A percentile compares a stretch with the other conserved stretches of the same genome.
Conservation (phyloP, 371 early-diverging fungal species). For the Mortierella sp. region DNA sequence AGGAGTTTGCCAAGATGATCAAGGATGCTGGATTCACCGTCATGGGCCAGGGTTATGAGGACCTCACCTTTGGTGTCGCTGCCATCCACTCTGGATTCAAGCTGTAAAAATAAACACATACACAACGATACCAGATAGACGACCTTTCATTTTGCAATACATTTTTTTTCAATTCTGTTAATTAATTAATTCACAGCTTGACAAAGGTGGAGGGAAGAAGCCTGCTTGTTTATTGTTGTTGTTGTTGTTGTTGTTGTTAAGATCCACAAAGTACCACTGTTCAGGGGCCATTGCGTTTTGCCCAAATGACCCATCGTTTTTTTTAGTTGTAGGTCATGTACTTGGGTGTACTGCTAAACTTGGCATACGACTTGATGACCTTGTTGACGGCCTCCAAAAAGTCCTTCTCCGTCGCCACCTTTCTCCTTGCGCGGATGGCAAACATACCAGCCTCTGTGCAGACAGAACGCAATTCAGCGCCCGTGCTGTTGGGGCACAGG, state of each 20-base stretch:
- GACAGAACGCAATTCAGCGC: conserved; percentile 97
- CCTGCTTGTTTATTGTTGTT: conserved; percentile 7
- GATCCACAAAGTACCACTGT: neutral
- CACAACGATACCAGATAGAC: conserved; percentile 9
- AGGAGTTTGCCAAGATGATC: conserved; percentile 92
- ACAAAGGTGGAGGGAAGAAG: neutral
- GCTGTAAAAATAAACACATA: conserved; percentile 60
- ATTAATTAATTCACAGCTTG: neutral
- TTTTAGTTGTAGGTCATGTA: conserved; percentile 77
- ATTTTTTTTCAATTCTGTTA: neutral
- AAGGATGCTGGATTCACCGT: conserved; percentile 92
- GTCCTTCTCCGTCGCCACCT: conserved; percentile 99
- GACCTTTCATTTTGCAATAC: neutral
- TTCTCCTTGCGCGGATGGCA: conserved; percentile 99
- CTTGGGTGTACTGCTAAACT: conserved; percentile 97
- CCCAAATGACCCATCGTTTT: neutral
- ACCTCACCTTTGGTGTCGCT: conserved; percentile 97
- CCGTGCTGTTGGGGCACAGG: conserved; percentile 99
- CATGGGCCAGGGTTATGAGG: conserved; percentile 92
- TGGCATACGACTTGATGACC: conserved; percentile 99
- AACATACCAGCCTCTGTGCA: conserved; percentile 99
- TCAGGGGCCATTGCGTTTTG: neutral
- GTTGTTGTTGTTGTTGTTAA: neutral
- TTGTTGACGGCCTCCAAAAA: conserved; percentile 99
- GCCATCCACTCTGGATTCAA: conserved; percentile 96